Evolutionary conservation across 164 flowering plant species (phyloP), one percentile per base, ranked within the genome.

Genomic region (Hamamelis virginiana): DNA sequence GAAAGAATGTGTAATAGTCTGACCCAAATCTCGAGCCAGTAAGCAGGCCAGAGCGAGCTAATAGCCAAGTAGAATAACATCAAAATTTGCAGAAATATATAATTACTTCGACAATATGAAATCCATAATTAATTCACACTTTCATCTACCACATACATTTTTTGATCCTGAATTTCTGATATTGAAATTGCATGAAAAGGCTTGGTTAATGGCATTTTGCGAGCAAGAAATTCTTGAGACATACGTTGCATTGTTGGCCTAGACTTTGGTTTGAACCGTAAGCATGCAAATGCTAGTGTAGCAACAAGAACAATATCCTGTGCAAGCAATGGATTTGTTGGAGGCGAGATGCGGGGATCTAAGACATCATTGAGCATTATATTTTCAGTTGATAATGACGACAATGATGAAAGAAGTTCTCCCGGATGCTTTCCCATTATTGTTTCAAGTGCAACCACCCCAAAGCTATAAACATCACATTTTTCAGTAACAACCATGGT

Each of bases 361-460:
- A 75, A 62, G 10, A 73, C 10, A 8, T 67, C 64, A 14, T 1
- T 4, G 0, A 68, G 57, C 72, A 64, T 63, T 12, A 44, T 19
- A 28, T 55, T 44, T 27, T 57, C 28, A 5, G 25, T 0, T 5
- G 57, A 59, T 19, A 62, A 27, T 23, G 68, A 38, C 26, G 57
- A 27, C 3, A 66, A 19, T 38, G 67, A 46, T 28, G 67, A 44
- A 0, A 75, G 16, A 0, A 75, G 4, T 33, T 71, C 78, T 44
- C 44, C 26, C 0, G 78, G 78, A 71, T 75, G 78, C 47, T 26
- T 63, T 57, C 75, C 78, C 69, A 75, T 62, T 19, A 75, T 2
- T 45, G 16, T 52, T 43, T 72, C 75, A n/a, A 38, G 23, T n/a
- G 64, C 64, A 11, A 61, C 64, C 48, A 61, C 19, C 45, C 48